Evolutionary conservation across 192 early-diverging fungal species (phyloP), one percentile per base, ranked within the genome.

Genomic region (Coemansia sp.): DNA sequence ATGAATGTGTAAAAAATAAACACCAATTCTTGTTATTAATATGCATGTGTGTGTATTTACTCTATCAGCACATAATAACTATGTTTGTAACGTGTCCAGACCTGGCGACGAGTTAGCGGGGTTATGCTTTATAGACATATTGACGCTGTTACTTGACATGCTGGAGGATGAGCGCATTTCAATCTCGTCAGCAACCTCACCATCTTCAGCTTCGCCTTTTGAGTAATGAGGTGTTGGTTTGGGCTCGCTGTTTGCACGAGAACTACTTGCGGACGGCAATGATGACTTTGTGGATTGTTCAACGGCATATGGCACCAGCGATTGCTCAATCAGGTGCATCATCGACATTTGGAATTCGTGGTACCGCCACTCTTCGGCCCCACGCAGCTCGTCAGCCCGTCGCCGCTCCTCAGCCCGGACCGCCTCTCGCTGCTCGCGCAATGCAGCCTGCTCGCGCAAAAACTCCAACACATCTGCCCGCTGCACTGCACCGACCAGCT

Each of bases 301-400:
- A 2, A 62, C 60, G 6, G 76, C 43, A 51, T 64, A 48, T 3
- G 62, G 74, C 6, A 48, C 74, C 35, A 81, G 52, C 18, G 69
- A 57, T 9, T 61, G 20, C 51, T 75, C 59, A 19, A 76, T 64
- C 24, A 81, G 61, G 20, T 48, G 24, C 49, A 81, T 66, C 29
- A 81, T 51, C 6, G 73, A 69, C 74, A 81, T 76, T 22, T 81
- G 79, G 66, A 76, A 81, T 64, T 81, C 70, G 39, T 81, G 79
- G 22, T 69, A 81, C 26, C 79, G 62, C 69, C 70, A 66, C 41
- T 81, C 79, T 37, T 81, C 79, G 3, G 71, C 67, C 23, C 49
- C 54, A 22, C 74, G 74, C 26, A 66, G 29, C 61, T 68, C 62
- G n/a, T 81, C 74, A 6, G 43, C 57, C 11, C 70, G 60, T 20